Base-by-base conservation (phyloP, 2,329 filamentous ascomycete genomes). In the Endothia cerciana region DNA sequence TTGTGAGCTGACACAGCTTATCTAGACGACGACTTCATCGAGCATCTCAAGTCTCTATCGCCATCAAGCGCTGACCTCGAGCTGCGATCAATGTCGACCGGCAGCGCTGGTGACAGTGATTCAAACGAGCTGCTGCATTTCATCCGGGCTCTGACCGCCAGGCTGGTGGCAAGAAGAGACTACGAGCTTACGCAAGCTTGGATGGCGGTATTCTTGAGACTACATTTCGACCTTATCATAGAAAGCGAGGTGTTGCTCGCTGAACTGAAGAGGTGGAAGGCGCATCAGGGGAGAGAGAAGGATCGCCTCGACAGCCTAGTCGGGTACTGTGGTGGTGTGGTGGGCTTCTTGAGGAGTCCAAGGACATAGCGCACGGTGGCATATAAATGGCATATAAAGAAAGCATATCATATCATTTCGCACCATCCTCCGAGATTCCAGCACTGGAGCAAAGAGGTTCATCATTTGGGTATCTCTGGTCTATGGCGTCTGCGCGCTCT, bases 101-200 rank as follows among this genome's bases (percentile, higher is more conserved):
- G 81, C 8, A 72, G 77, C 22, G 74, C 73, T 13, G 68, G 84
- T 79, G 75, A 78, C 65, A 74, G 82, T 71, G 73, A 83, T 67
- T 78, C 87, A 68, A 87, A 90, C 65, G 95, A 98, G 77, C 80
- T 97, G 22, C 81, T 89, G 0, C 83, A 88, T 62, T 99, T 99
- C 74, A 89, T 98, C 61, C 78, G 81, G n/a, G 93, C 93, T 1
- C 78, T 99, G 64, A 96, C 92, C 0, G 83, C 81, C 63, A 84
- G 91, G 15, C 80, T 98, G 62, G 79, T 81, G 53, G 82, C 87
- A 60, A 88, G 89, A 69, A 87, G 86, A 58, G 95, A 98, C 77
- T 99, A 97, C 77, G 95, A 99, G 78, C 84, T 99, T 47, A 91
- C 93, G 19, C 94, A 98, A 77, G 93, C 93, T 0, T 99, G 95